Conservation (phyloP, 176 grass and related monocot genomes). For the Hordeum vulgare region DNA sequence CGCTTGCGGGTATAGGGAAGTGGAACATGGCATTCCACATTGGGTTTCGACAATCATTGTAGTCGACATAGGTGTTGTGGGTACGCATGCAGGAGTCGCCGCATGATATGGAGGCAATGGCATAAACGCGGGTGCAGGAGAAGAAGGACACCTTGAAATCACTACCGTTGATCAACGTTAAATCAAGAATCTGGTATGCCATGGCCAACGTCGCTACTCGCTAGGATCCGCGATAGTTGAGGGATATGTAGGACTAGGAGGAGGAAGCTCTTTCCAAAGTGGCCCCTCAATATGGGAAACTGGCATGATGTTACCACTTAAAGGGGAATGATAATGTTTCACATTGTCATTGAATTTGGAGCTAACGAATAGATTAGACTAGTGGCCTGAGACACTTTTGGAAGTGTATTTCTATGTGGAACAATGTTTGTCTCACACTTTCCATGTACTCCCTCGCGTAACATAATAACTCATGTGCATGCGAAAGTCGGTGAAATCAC, state of each 20-base stretch:
- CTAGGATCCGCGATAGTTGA: neutral
- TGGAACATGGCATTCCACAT: neutral
- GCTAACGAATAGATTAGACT: slow-evolving; percentile 21
- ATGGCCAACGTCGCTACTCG: slow-evolving; percentile 5
- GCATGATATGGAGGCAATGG: slow-evolving; percentile 50
- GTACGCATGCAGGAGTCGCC: slow-evolving; percentile 22
- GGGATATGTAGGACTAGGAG: neutral
- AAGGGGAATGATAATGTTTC: neutral
- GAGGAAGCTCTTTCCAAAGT: neutral
- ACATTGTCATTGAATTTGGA: neutral
- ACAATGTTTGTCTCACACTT: neutral
- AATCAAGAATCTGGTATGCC: slow-evolving; percentile 43
- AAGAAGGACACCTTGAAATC: slow-evolving; percentile 72
- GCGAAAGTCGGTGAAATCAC: too few species aligned
- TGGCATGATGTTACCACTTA: neutral
- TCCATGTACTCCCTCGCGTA: too few species aligned
- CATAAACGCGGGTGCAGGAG: slow-evolving; percentile 59
- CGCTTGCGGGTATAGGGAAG: neutral
- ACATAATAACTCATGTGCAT: too few species aligned
- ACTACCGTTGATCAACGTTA: slow-evolving; percentile 57
- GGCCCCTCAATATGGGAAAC: neutral
- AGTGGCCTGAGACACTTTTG: too few species aligned
- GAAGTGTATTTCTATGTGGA: neutral
- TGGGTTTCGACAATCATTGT: neutral
- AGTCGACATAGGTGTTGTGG: slow-evolving; percentile 42